Base-by-base conservation (phyloP, 1,139 yeast species). In the Suhomyces panamericanus region DNA sequence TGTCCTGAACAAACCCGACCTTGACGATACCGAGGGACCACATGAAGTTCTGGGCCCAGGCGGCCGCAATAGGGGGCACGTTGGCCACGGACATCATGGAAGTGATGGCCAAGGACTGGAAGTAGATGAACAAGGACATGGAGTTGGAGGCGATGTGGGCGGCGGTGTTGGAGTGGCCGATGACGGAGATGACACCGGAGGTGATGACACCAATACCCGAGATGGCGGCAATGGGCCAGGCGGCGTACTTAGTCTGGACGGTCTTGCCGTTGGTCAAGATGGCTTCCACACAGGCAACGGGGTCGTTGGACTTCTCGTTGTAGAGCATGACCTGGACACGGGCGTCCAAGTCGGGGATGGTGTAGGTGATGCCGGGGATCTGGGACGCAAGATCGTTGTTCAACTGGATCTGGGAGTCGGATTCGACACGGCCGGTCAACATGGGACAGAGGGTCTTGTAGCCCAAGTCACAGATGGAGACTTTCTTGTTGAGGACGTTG, bases 81-180 rank as follows among this genome's bases (percentile, higher is more conserved):
- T 83, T 76, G 16, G 90, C 80, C 32, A 93, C 98, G 40, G 96
- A 97, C 93, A 91, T 86, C 96, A 93, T 90, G 24, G 96, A 81
- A 20, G 95, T 86, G 52, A 93, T 85, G 27, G 98, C 97, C 56
- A 93, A 77, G 46, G 89, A 82, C 70, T 93, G 99, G 78, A 93
- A 93, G 68, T 93, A 95, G 48, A 90, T 81, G 69, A 93, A 93
- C 52, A 93, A 75, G 1, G 97, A 88, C 68, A 93, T 87, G 20
- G 96, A 85, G 69, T 93, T 93, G 17, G 97, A 87, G 12, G 98
- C 96, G 63, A 93, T 91, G 64, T 93, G 99, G 3, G 97, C 95
- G 8, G 99, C 96, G 2, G 99, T 91, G 51, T 84, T 82, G 29
- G 95, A 83, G 63, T 91, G 95, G 10, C 98, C 98, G 56, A 85